Evolutionary conservation across 495 filamentous ascomycete genomes (phyloP).

Genomic region (Xylaria flabelliformis): DNA sequence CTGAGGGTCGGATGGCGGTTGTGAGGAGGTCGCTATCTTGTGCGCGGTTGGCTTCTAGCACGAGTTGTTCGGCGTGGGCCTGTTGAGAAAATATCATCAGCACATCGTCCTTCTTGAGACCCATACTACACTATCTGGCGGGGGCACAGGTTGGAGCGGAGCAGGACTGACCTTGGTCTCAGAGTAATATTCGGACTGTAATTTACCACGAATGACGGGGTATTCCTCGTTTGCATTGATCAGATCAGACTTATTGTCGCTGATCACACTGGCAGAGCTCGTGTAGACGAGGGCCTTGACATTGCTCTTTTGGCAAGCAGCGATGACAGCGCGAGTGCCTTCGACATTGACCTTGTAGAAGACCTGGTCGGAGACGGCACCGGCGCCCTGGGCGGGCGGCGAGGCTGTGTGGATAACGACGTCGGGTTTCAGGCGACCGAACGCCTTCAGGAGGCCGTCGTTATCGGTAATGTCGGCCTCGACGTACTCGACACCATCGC

Average conservation of each 20-base stretch:
- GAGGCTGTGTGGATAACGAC: slow-evolving; percentile 96
- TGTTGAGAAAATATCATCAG: slow-evolving; percentile 40
- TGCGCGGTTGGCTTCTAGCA: slow-evolving; percentile 83
- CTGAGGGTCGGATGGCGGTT: slow-evolving; percentile 80
- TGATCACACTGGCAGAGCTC: slow-evolving; percentile 85
- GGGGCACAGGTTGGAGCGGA: neutral
- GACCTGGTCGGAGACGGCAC: slow-evolving; percentile 60
- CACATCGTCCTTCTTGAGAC: neutral
- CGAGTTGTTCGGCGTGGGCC: slow-evolving; percentile 86
- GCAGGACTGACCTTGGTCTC: slow-evolving; percentile 72
- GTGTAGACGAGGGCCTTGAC: slow-evolving; percentile 97
- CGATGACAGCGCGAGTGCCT: slow-evolving; percentile 79
- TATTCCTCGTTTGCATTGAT: slow-evolving; percentile 90
- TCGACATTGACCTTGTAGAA: slow-evolving; percentile 91
- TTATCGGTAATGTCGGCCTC: slow-evolving; percentile 86
- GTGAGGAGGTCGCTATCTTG: slow-evolving; percentile 71
- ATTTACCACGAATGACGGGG: slow-evolving; percentile 72
- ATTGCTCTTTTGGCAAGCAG: slow-evolving; percentile 72
- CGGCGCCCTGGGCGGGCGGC: slow-evolving; percentile 60
- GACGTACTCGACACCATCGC: slow-evolving; percentile 74
- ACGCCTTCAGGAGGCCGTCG: slow-evolving; percentile 66
- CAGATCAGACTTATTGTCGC: slow-evolving; percentile 79
- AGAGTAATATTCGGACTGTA: slow-evolving; percentile 89
- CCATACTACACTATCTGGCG: neutral
- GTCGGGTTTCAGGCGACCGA: slow-evolving; percentile 76